phyloP scores from a whole-genome alignment of 768 basidiomycete species.

The Auricularia auricula-judae region DNA sequence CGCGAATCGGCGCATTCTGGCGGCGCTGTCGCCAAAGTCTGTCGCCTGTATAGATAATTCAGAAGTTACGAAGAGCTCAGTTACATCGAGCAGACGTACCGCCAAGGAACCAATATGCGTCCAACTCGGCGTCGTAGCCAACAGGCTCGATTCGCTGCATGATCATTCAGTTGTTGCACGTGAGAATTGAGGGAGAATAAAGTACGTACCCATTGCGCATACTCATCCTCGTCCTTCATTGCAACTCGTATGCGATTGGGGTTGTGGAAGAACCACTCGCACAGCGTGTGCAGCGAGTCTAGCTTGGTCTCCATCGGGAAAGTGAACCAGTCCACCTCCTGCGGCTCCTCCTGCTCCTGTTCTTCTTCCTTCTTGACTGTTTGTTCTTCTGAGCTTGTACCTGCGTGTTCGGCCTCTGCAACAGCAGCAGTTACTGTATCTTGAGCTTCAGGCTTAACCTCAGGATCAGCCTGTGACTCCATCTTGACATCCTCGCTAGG shows the following conservation, averaged over 20 bases:
- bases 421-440: conserved; percentile 3
- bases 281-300: conserved; percentile 58
- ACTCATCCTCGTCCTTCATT: conserved; percentile 74
- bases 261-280: conserved; percentile 85
- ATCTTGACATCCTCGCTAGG: not conserved
- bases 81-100: conserved; percentile 29
- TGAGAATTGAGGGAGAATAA: conserved; percentile 4
- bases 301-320: conserved; percentile 63
- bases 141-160: conserved; percentile 72
- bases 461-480: not conserved
- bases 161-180: conserved; percentile 2
- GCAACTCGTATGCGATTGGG: conserved; percentile 52
- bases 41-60: conserved; percentile 39
- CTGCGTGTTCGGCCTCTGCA: conserved; percentile 10
- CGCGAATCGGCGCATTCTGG: conserved; percentile 10
- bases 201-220: conserved; percentile 60
- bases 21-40: conserved; percentile 76
- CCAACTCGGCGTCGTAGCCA: conserved; percentile 67
- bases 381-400: conserved; percentile 12
- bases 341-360: conserved; percentile 1
- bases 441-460: conserved; percentile 6
- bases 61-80: not conserved
- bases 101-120: conserved; percentile 82
- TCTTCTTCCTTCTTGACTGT: conserved; percentile 1
- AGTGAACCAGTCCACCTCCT: conserved; percentile 50